Evolutionary conservation across 164 flowering plant genomes (phyloP), one percentile per base, ranked within the genome.

Genomic region (Aristolochia californica): DNA sequence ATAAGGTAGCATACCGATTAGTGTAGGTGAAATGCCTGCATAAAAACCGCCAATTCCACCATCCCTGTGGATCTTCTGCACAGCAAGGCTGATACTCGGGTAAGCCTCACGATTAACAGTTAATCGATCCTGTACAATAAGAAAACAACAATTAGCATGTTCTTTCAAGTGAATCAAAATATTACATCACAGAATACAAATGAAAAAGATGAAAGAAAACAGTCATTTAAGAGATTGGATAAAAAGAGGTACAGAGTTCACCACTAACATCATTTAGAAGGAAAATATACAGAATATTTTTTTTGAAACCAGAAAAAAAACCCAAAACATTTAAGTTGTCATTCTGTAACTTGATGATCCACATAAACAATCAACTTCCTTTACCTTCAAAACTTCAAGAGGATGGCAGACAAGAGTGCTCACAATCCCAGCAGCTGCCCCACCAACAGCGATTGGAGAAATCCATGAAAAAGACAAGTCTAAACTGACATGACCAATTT

Each of bases 1-100:
- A 72, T 93, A 93, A 0, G 99, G 99, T 47, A 93, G 91, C 96
- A 93, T 89, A 52, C 99, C 99, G 30, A 89, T 72, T 48, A 93
- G 73, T 17, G 97, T 93, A 5, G 97, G 97, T 14, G 70, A 69
- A 50, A 93, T 26, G 15, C 99, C 99, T 18, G 97, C 76, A 72
- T 93, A 93, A 44, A 89, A 74, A 23, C 70, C 84, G 54, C 91
- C 81, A 58, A 83, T 40, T 11, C 97, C 97, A 61, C 88, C 91
- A 53, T 85, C 87, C 69, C 71, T 76, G 73, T 77, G 83, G 15
- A 85, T 89, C 65, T 77, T 81, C 55, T 68, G 62, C 26, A 89
- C 51, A 48, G 95, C 96, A 58, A 89, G 57, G 30, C 72, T 70
- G 52, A 93, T 61, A 62, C 64, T 80, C 40, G 96, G 84, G 63